Base-by-base conservation (phyloP, 2,329 filamentous ascomycete species). In the Westerdykella aurantiaca region DNA sequence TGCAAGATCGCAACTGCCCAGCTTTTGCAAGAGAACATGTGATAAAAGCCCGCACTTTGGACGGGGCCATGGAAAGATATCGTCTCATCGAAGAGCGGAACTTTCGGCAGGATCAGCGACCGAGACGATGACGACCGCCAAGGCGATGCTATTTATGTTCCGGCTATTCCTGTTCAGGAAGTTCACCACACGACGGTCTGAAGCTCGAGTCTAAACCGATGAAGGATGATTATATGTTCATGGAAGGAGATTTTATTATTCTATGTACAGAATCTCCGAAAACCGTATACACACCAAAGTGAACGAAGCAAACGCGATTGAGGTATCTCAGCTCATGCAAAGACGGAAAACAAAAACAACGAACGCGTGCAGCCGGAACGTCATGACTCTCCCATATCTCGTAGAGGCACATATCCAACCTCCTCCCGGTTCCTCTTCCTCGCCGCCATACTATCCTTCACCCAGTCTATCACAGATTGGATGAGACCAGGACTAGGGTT, bases 321-420 rank as follows among this genome's bases (percentile, higher is more conserved):
- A 29, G 33, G 33, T 35, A 35, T 35, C 33, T 13, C 11, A 29
- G 7, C 7, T 3, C 11, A 35, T 13, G 17, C 33, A 35, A 35
- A 35, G 33, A 35, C 33, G 4, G 12, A 21, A 29, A 29, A 29
- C 10, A 35, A 35, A 34, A 35, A 35, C 33, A 35, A 35, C 33
- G 9, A 7, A 10, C 9, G 2, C 7, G 7, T 29, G 9, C 25
- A 29, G 7, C 25, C 9, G 11, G 9, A 9, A 7, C 33, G 12
- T 22, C 37, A 48, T 33, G 25, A 25, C 42, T 68, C 66, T 2
- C 63, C 60, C 64, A 69, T 66, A 49, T 69, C 69, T 48, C 69
- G 62, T 44, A 75, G 45, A 41, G 68, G 71, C 46, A 75, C 69
- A 61, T 75, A 75, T 9, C 66, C 65, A n/a, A 54, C 62, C 45